phyloP scores from a whole-genome alignment of 2,329 filamentous ascomycete genomes.

The Sarocladium brachiariae region DNA sequence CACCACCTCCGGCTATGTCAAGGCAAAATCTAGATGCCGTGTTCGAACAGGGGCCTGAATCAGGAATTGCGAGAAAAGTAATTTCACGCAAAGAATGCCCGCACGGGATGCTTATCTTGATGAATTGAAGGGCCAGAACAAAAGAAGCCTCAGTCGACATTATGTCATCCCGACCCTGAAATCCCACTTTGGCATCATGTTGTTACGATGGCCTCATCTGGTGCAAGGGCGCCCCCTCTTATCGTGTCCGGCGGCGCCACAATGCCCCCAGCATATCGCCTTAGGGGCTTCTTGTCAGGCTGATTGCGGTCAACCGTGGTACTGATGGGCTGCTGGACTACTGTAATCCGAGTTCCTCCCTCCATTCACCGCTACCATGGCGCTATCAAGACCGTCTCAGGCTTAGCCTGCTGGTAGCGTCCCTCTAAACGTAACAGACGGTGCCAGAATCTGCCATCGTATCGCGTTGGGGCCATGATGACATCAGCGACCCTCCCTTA shows the following conservation, averaged over 20 bases:
- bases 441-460: not conserved
- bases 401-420: not conserved
- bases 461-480: not conserved
- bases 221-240: not conserved
- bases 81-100: not conserved
- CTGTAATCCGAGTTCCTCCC: not conserved
- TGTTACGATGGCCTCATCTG: conserved; percentile 1
- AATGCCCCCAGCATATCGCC: too few relatives aligned
- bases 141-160: too few relatives aligned
- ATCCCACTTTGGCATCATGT: not conserved
- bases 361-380: conserved; percentile 5
- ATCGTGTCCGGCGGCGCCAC: too few relatives aligned
- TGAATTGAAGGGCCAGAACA: not conserved
- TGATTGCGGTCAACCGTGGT: too few relatives aligned
- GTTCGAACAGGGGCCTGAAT: not conserved
- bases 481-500: not conserved
- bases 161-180: not conserved
- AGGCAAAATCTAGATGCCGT: not conserved
- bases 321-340: too few relatives aligned
- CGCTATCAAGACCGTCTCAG: conserved; percentile 3
- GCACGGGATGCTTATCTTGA: conserved; percentile 2
- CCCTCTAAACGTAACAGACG: not conserved
- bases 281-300: not conserved
- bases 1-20: not conserved
- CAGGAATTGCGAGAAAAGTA: not conserved